Evolutionary conservation across 1,284 basidiomycete species (phyloP), one percentile per base, ranked within the genome.

Genomic region (Schizopora paradoxa): DNA sequence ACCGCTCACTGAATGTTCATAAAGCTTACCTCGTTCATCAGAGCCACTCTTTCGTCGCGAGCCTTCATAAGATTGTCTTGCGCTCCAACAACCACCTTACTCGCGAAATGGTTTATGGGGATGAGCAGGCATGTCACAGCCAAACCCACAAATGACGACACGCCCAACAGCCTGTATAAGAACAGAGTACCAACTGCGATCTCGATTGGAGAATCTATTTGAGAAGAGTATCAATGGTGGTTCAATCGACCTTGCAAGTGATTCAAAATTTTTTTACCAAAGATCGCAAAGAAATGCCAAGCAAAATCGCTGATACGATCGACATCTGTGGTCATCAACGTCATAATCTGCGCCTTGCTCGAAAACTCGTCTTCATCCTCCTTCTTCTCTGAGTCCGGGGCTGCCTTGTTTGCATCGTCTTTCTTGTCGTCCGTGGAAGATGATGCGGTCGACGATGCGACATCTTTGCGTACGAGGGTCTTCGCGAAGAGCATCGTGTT

Each of bases 51-150:
- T 64, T 92, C 86, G 57, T 97, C 93, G 16, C 92, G 77, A 27
- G 88, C 77, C 65, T 91, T 92, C 90, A 94, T 94, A 18, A 96
- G 70, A 56, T 86, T 89, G 51, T 95, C 91, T 60, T 96, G 91
- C 0, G 79, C 79, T 39, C 72, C 69, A 10, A 95, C 85, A 31
- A 95, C 86, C 16, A 92, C 68, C 63, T 89, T 91, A 39, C 87
- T 84, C 0, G 91, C 89, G 37, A 79, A 79, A 61, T 95, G 91
- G 58, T 92, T 96, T 61, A 95, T 57, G 8, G 92, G 92, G 29
- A 93, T 65, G 72, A 90, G 93, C 39, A 92, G 65, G 52, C 86
- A 79, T 2, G 89, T 87, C 4, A 90, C 85, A 1, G 80, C 82
- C 7, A 95, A 77, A 18, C 93, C 92, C 50, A 84, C 78, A 57